Conservation (phyloP, 2,329 filamentous ascomycete genomes). For the Xylariaceae sp. region DNA sequence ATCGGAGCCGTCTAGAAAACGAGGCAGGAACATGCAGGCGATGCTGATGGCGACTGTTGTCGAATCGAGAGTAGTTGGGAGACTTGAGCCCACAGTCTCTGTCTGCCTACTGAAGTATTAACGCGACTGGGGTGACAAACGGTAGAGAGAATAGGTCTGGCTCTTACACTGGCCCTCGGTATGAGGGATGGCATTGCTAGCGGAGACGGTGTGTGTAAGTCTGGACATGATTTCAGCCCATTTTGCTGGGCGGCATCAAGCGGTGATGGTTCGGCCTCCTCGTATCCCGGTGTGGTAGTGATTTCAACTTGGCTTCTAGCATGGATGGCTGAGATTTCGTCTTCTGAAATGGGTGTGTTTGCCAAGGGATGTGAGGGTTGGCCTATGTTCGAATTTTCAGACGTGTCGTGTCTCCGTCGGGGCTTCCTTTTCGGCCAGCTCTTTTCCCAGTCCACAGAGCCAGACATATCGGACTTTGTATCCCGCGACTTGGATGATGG, state of each 20-base stretch:
- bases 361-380: constrained; percentile 1
- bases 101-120: constrained; percentile 12
- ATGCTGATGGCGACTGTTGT: constrained; percentile 15
- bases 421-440: constrained; percentile 24
- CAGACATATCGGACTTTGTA: constrained; percentile 15
- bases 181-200: constrained; percentile 3
- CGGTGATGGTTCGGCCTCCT: constrained; percentile 14
- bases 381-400: constrained; percentile 20
- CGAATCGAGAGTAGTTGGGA: constrained; percentile 16
- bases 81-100: constrained; percentile 7
- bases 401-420: constrained; percentile 24
- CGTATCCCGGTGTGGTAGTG: constrained; percentile 6
- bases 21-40: constrained; percentile 16
- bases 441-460: constrained; percentile 26
- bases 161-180: constrained; percentile 8
- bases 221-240: constrained; percentile 26
- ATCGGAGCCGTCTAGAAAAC: constrained; percentile 21
- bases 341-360: constrained; percentile 5
- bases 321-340: too few species aligned
- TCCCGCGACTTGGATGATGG: constrained; percentile 12
- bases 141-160: background rate
- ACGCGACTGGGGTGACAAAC: background rate
- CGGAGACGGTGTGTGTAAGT: constrained; percentile 19
- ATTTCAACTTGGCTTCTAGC: background rate
- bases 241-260: constrained; percentile 12